These are phyloP conservation scores for Elongisporangium prolatum DNA, from an alignment of 352 stramenopile genomes.

Conservation along the genomic window DNA sequence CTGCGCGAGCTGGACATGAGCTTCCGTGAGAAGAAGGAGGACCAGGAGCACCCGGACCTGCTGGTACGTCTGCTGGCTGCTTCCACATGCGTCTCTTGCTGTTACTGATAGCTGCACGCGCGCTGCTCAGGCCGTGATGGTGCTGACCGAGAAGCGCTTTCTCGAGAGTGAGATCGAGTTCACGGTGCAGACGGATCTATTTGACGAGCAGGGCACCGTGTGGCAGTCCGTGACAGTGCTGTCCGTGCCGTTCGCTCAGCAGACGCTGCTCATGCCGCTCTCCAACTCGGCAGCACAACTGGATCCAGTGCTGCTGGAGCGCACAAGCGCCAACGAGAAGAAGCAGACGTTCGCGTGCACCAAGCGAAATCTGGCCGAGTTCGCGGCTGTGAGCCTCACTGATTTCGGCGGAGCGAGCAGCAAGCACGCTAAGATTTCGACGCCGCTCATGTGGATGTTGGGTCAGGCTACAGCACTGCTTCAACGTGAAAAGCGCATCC, in stretches of 20 bases:
- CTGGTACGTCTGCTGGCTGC: conserved; percentile 9
- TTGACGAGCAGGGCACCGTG: conserved; percentile 63
- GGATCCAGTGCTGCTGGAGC: conserved; percentile 23
- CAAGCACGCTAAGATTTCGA: conserved; percentile 12
- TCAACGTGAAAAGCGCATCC: conserved; percentile 43
- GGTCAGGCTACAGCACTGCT: conserved; percentile 33
- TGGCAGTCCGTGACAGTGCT: conserved; percentile 74
- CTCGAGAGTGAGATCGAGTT: conserved; percentile 70
- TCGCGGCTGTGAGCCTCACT: conserved; percentile 47
- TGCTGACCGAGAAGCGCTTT: conserved; percentile 70
- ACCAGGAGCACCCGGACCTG: conserved; percentile 10
- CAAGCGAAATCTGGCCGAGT: conserved; percentile 42
- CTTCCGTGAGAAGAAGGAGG: conserved; percentile 34
- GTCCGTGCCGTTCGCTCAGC: conserved; percentile 56
- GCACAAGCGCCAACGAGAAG: conserved; percentile 12
- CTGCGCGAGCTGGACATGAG: conserved; percentile 67
- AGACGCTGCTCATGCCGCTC: conserved; percentile 49
- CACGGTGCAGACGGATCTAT: conserved; percentile 65
- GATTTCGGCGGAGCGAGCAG: conserved; percentile 22
- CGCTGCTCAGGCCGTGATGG: conserved; percentile 67
- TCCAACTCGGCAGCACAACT: conserved; percentile 31
- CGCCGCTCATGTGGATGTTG: conserved; percentile 58
- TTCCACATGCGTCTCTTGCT: conserved; percentile 31
- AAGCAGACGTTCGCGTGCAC: conserved; percentile 35
- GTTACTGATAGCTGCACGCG: too few relatives aligned